Base-by-base conservation (phyloP, 768 basidiomycete species). In the Gautieria morchelliformis region DNA sequence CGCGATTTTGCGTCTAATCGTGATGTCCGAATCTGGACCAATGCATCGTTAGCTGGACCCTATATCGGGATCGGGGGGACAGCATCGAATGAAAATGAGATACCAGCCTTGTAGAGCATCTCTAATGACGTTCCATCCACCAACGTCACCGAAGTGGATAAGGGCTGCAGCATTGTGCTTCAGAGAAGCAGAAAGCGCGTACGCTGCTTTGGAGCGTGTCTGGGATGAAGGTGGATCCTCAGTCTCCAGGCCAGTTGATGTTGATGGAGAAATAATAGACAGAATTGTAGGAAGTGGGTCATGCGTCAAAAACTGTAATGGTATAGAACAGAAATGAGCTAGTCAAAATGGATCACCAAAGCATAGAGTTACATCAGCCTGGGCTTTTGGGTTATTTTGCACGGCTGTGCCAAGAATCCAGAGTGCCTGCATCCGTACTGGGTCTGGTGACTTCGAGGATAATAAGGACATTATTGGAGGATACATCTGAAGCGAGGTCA, bases 391-490 rank as follows among this genome's bases (percentile, higher is more conserved):
- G 61, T 94, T 95, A 64, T 95, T 94, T 67, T 93, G 91, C 5
- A 93, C 65, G 0, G 93, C 90, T 0, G 93, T 95, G 6, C 93
- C 93, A 24, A 89, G 77, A 0, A 93, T 83, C 93, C 93, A 95
- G 10, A 93, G 70, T 0, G 82, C 79, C 59, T 88, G 83, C 59
- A 76, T 71, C 63, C 80, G 83, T 24, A 93, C 76, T 27, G 72
- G 73, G n/a, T 80, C 76, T 0, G 85, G 76, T 2, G 82, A 77
- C 0, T 72, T 66, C 7, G 80, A 68, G 4, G 79, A 74, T 48
- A 8, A 73, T 76, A 39, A 90, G 66, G n/a, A 93, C 74, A 7
- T 68, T 65, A 42, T 91, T 82, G 0, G 94, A 64, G 0, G 88
- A 84, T 56, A 94, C 69, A 95, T 80, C 45, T 80, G 75, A 58